These are phyloP conservation scores for Penicillium robsamsonii DNA, from an alignment of 495 filamentous ascomycete species.

Conservation along the genomic window DNA sequence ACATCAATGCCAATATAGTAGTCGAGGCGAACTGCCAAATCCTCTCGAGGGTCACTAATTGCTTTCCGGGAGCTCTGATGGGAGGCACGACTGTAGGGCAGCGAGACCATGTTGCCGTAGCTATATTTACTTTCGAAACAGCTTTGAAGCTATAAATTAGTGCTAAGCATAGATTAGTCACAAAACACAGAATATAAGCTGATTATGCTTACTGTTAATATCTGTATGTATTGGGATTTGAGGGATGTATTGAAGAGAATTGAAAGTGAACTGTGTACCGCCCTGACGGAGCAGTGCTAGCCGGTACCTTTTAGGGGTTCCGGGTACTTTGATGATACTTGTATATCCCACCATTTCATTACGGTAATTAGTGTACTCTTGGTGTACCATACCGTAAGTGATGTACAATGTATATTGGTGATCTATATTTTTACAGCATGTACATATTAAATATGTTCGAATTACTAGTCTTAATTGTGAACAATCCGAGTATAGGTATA, in stretches of 20 bases:
- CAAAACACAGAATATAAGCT: background rate
- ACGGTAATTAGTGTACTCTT: background rate
- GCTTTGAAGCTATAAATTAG: background rate
- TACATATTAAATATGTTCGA: no score
- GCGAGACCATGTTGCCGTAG: conserved; percentile 26
- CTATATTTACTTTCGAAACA: conserved; percentile 1
- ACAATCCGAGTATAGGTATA: no score
- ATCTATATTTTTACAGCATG: background rate
- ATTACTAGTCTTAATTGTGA: no score
- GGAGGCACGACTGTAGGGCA: conserved; percentile 35
- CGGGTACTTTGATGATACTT: background rate
- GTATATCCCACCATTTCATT: background rate
- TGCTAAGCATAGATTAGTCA: background rate
- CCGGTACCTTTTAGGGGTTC: background rate
- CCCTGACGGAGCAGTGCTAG: background rate
- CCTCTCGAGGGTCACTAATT: conserved; percentile 55
- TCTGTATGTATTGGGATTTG: background rate
- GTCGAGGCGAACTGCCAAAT: conserved; percentile 52
- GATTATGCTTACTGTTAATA: background rate
- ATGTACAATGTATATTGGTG: background rate
- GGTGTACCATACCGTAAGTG: background rate
- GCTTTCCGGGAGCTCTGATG: conserved; percentile 50
- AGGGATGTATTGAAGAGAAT: background rate
- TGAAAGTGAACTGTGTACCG: background rate
- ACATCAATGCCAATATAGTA: conserved; percentile 94